Percentiles rank a stretch among this genome's conserved stretches.
phyloP scores from a whole-genome alignment of 306 rosid genomes.

The Quercus ilex region DNA sequence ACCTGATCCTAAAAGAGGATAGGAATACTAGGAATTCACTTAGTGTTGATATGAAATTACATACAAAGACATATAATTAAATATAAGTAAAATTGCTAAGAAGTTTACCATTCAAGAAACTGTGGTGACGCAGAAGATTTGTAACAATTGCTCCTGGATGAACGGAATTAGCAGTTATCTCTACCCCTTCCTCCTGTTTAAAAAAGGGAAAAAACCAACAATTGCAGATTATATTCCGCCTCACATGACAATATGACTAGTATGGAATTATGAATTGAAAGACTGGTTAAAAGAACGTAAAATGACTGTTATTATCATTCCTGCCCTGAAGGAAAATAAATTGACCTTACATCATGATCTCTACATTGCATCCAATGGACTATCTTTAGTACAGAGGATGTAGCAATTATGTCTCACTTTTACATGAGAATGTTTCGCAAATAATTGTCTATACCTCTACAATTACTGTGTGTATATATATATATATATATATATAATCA shows the following conservation, averaged over 20 bases:
- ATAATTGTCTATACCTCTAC: no score
- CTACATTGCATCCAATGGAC: no score
- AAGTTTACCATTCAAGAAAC: conserved; percentile 48
- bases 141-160: conserved; percentile 80
- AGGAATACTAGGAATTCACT: not conserved
- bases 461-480: no score
- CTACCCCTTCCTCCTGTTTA: conserved; percentile 67
- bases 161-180: conserved; percentile 63
- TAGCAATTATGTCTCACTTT: no score
- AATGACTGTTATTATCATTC: no score
- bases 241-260: not conserved
- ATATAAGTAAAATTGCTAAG: not conserved
- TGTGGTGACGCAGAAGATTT: conserved; percentile 52
- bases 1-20: not conserved
- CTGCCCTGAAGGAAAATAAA: no score
- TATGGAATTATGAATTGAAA: no score
- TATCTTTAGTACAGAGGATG: no score
- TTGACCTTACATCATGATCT: no score
- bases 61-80: not conserved
- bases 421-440: no score
- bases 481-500: not conserved
- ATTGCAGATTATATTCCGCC: not conserved
- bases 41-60: conserved; percentile 3
- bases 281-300: no score
- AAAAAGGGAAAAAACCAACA: not conserved